Conservation (phyloP, 164 flowering plant species). For the Paratinospora sagittata region DNA sequence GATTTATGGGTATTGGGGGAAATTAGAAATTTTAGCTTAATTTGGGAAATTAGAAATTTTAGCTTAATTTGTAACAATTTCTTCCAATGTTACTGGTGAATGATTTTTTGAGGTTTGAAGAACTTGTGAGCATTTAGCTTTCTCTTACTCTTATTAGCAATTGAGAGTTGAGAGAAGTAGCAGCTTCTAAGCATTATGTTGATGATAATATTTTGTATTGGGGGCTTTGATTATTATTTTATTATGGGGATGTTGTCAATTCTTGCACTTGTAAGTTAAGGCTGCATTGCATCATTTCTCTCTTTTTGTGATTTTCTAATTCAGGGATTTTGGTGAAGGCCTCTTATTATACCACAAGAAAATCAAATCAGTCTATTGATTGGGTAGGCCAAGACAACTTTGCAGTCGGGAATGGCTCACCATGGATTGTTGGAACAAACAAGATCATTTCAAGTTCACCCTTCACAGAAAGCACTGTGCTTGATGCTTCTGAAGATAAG, state of each 20-base stretch:
- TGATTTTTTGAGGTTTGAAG: too few species aligned
- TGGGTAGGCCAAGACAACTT: conserved; percentile 30
- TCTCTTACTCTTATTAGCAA: too few species aligned
- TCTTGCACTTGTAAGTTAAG: neutral
- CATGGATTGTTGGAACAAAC: conserved; percentile 34
- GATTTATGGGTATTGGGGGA: too few species aligned
- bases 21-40: too few species aligned
- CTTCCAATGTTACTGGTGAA: neutral
- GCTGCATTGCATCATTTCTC: neutral
- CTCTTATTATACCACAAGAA: conserved; percentile 32
- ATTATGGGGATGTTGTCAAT: neutral
- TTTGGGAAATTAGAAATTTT: too few species aligned
- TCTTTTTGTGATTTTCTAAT: conserved; percentile 5
- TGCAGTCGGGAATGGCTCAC: conserved; percentile 20
- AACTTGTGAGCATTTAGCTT: too few species aligned
- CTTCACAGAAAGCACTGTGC: conserved; percentile 25
- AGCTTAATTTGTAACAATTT: neutral
- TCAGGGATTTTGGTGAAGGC: conserved; percentile 40
- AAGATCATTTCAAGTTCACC: conserved; percentile 24
- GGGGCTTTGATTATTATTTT: neutral
- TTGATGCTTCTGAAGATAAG: conserved; percentile 60
- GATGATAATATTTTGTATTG: neutral
- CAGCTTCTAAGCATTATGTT: too few species aligned
- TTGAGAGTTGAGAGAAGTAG: too few species aligned
- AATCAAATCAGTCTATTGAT: conserved; percentile 24